These are phyloP conservation scores for Paramecium biaurelia DNA, from an alignment of 73 alveolate genomes.

Conservation along the genomic window DNA sequence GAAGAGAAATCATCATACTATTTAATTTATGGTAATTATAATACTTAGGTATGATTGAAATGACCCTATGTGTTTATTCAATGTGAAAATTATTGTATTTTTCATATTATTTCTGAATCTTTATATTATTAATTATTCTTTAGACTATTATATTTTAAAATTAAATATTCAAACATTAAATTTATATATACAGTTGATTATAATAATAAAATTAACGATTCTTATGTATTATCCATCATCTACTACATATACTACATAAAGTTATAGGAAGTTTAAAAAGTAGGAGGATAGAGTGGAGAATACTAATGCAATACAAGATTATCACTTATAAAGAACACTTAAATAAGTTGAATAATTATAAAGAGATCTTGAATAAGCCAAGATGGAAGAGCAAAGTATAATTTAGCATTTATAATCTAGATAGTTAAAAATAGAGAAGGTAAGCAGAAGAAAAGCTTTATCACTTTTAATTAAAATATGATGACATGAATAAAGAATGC, in stretches of 20 bases:
- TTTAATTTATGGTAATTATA: too few species aligned
- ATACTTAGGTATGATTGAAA: too few species aligned
- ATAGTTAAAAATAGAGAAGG: background rate
- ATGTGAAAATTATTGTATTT: too few species aligned
- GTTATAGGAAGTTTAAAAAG: background rate
- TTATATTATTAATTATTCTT: too few species aligned
- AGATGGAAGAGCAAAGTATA: background rate
- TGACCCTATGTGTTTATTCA: too few species aligned
- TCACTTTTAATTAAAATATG: background rate
- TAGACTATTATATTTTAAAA: too few species aligned
- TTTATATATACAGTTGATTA: background rate
- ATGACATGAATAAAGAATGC: slow-evolving; percentile 15
- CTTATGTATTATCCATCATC: slow-evolving; percentile 25
- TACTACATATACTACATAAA: background rate
- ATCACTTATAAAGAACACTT: background rate
- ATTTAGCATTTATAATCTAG: background rate
- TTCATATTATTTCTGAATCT: too few species aligned
- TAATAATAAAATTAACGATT: background rate
- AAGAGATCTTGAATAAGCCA: background rate
- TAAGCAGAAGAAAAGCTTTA: background rate
- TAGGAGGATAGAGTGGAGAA: background rate
- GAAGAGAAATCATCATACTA: too few species aligned
- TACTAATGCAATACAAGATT: background rate
- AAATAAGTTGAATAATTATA: background rate
- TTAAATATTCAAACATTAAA: background rate